Evolutionary conservation across 345 rosid species (phyloP), one percentile per base, ranked within the genome.

Genomic region (Melastoma malabathricum): DNA sequence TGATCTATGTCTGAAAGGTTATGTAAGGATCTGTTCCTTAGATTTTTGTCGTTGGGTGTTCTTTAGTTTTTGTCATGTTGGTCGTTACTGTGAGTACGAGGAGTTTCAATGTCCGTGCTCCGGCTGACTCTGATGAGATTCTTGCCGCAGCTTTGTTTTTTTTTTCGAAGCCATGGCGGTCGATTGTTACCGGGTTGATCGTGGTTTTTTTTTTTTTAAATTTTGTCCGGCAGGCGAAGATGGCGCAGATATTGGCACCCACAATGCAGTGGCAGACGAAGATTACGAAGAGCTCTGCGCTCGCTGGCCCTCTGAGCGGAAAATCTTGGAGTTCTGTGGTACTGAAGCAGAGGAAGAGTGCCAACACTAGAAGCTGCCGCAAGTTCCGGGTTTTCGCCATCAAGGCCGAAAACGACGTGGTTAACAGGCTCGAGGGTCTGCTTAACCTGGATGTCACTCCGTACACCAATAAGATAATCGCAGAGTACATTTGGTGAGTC

Each of bases 401-500:
- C 39, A 77, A 81, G 56, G 75, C 96, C 47, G 96, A 90, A 5
- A 74, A 63, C 60, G 51, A 79, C 59, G 74, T 84, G 1, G 51
- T 87, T 68, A 87, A 82, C 53, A 81, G 96, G 74, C 27, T 87
- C 16, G 93, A 84, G 69, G 54, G 60, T 58, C 81, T 89, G 38
- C 83, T 89, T 47, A 83, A 89, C 60, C 43, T 89, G 72, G 98
- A 92, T 55, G 59, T 80, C 47, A 82, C 81, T n/a, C 93, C 93
- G 27, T 80, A 68, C 72, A 74, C 96, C 44, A 85, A 92, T 61
- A 76, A 64, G 61, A 80, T 92, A 75, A 84, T 92, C 51, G 96
- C 96, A 13, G 98, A 92, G 56, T 92, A 92, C 73, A 92, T 92
- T 58, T 92, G 98, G 98, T 90, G 84, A 48, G 43, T 47, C 57